phyloP scores from a whole-genome alignment of 1,139 yeast genomes.

The Suhomyces coccinellae region DNA sequence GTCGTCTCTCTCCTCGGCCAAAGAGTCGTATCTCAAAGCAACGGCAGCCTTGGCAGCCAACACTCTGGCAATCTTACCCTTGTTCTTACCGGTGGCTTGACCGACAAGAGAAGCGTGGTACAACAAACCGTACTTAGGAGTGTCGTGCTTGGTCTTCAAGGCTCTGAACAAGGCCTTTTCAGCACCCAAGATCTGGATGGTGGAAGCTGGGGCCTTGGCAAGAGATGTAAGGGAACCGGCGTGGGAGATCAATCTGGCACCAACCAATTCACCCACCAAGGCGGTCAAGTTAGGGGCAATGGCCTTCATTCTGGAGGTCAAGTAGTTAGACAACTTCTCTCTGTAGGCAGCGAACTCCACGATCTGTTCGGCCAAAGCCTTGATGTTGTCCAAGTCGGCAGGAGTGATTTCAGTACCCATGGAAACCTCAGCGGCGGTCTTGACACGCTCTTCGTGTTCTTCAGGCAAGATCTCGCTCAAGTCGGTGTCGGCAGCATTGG shows the following conservation, averaged over 20 bases:
- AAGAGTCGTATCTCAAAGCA: constrained; percentile 92
- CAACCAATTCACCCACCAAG: constrained; percentile 96
- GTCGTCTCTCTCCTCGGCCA: constrained; percentile 95
- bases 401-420: constrained; percentile 98
- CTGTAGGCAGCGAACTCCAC: constrained; percentile 94
- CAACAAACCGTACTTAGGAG: constrained; percentile 96
- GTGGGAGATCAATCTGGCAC: constrained; percentile 97
- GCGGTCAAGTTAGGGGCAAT: constrained; percentile 97
- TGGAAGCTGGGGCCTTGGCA: constrained; percentile 98
- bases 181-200: constrained; percentile 97
- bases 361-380: constrained; percentile 89
- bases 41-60: constrained; percentile 98
- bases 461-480: constrained; percentile 91
- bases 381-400: constrained; percentile 80
- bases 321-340: constrained; percentile 84
- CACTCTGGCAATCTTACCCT: constrained; percentile 98
- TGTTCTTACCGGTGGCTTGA: constrained; percentile 93
- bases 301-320: constrained; percentile 93
- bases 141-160: constrained; percentile 95
- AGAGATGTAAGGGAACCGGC: constrained; percentile 96
- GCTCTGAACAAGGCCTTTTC: constrained; percentile 99
- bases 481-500: constrained; percentile 88
- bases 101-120: constrained; percentile 97
- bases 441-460: constrained; percentile 78
- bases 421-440: constrained; percentile 94